Percentiles rank a stretch among this genome's conserved stretches.
These are phyloP conservation scores for Globisporangium spiculum DNA, from an alignment of 352 stramenopile genomes.

Conservation along the genomic window DNA sequence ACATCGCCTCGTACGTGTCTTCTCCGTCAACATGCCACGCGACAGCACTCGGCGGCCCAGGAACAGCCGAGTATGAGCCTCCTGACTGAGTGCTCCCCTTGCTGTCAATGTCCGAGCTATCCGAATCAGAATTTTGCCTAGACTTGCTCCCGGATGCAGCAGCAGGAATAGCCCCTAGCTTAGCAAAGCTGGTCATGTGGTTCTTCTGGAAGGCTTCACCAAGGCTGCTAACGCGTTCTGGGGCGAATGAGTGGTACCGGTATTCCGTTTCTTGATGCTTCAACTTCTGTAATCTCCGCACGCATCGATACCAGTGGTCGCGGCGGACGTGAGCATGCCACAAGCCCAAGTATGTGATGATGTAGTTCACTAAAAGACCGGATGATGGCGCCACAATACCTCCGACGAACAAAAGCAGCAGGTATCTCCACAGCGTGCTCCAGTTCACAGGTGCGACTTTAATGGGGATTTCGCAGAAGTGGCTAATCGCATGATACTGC, in stretches of 20 bases:
- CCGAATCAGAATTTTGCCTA: conserved; percentile 14
- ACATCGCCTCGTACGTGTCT: conserved; percentile 86
- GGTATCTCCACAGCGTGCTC: conserved; percentile 57
- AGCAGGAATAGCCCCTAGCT: conserved; percentile 25
- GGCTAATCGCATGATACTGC: conserved; percentile 41
- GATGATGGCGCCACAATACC: conserved; percentile 64
- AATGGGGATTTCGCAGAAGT: conserved; percentile 65
- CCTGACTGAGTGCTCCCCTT: conserved; percentile 66
- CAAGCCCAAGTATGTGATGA: conserved; percentile 74
- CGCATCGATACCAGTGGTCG: conserved; percentile 81
- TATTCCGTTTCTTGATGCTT: conserved; percentile 71
- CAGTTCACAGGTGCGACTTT: conserved; percentile 54
- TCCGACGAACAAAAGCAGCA: conserved; percentile 68
- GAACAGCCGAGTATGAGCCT: conserved; percentile 43
- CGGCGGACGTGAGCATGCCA: conserved; percentile 83
- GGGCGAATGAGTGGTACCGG: conserved; percentile 79
- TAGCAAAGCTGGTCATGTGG: conserved; percentile 23
- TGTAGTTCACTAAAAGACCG: conserved; percentile 71
- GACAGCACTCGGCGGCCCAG: conserved; percentile 50
- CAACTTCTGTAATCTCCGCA: conserved; percentile 69
- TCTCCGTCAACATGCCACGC: conserved; percentile 87
- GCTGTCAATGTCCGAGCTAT: conserved; percentile 24
- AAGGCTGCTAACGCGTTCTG: conserved; percentile 49
- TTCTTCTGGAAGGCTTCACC: conserved; percentile 24
- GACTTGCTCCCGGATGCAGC: conserved; percentile 12